Evolutionary conservation across 257 asterid genomes (phyloP).

Genomic region (Leptodermis oblonga): DNA sequence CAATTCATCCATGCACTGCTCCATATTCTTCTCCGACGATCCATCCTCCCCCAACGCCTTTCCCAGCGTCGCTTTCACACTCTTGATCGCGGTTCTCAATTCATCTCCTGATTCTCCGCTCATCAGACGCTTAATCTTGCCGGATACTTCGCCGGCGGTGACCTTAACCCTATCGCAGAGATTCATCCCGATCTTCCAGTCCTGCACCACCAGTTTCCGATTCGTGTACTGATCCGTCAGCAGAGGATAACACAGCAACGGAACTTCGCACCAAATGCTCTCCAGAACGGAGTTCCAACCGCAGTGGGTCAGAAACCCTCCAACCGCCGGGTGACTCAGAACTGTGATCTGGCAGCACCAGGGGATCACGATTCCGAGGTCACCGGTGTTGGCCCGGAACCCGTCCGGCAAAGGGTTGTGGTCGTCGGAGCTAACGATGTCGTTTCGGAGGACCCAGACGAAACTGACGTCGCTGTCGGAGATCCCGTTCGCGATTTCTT

Average conservation of each 20-base stretch:
- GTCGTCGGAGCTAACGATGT: slow-evolving; percentile 34
- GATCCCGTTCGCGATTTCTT: slow-evolving; percentile 39
- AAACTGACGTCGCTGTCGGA: slow-evolving; percentile 29
- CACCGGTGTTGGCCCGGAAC: slow-evolving; percentile 15
- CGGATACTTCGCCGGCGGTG: slow-evolving; percentile 20
- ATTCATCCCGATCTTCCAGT: slow-evolving; percentile 45
- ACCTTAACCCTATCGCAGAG: slow-evolving; percentile 26
- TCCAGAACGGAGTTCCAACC: slow-evolving; percentile 48
- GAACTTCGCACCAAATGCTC: slow-evolving; percentile 40
- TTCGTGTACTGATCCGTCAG: slow-evolving; percentile 50
- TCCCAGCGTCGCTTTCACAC: slow-evolving; percentile 24
- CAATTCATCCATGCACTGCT: slow-evolving; percentile 25
- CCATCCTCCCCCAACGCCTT: slow-evolving; percentile 28
- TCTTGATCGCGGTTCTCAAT: slow-evolving; percentile 23
- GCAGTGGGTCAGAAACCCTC: slow-evolving; percentile 44
- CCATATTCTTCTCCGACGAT: slow-evolving; percentile 36
- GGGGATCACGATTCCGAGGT: slow-evolving; percentile 26
- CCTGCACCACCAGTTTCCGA: slow-evolving; percentile 35
- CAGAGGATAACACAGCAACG: slow-evolving; percentile 43
- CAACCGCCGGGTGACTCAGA: slow-evolving; percentile 26
- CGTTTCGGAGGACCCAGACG: slow-evolving; percentile 43
- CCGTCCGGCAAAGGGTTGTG: slow-evolving; percentile 27
- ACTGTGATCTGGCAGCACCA: slow-evolving; percentile 46
- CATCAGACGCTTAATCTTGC: slow-evolving; percentile 32
- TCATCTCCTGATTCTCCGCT: slow-evolving; percentile 18